A percentile compares a stretch with the other conserved stretches of the same genome.
phyloP scores from a whole-genome alignment of 768 basidiomycete genomes.

The Goffeauzyma gilvescens region DNA sequence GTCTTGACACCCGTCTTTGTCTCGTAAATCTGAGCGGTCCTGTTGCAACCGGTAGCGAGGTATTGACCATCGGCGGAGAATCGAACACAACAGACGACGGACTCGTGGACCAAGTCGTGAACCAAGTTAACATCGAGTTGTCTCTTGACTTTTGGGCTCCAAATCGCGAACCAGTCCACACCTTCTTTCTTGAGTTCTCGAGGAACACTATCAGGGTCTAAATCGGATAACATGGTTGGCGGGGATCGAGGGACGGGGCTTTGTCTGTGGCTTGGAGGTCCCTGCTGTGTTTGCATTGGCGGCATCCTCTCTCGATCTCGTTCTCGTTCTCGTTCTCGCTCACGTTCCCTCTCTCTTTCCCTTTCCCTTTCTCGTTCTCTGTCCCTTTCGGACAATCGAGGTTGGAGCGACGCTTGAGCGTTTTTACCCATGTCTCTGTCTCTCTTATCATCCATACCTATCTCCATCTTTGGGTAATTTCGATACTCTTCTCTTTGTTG shows the following conservation, averaged over 20 bases:
- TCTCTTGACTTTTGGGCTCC: conserved; percentile 61
- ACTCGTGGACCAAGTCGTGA: conserved; percentile 78
- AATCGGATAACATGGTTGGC: conserved; percentile 24
- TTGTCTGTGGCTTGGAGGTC: neutral
- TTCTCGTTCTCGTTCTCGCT: conserved; percentile 35
- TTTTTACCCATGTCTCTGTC: too few relatives aligned
- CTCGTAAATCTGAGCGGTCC: conserved; percentile 87
- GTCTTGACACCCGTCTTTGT: conserved; percentile 67
- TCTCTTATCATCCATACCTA: too few relatives aligned
- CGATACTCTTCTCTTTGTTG: too few relatives aligned
- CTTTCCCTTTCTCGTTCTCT: conserved; percentile 4
- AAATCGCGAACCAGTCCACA: conserved; percentile 71
- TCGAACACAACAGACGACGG: conserved; percentile 73
- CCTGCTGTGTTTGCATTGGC: conserved; percentile 2
- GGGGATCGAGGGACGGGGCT: conserved; percentile 11
- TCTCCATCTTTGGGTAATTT: too few relatives aligned
- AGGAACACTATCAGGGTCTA: conserved; percentile 33
- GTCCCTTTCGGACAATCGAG: too few relatives aligned
- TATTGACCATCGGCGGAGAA: conserved; percentile 86
- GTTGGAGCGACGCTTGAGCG: too few relatives aligned
- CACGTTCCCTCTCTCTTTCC: conserved; percentile 17
- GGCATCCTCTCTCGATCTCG: conserved; percentile 17
- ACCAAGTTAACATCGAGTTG: conserved; percentile 59
- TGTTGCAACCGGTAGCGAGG: conserved; percentile 89
- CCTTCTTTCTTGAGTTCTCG: conserved; percentile 45